phyloP scores from a whole-genome alignment of 805 yeast species.

The Ogataea kodamae region DNA sequence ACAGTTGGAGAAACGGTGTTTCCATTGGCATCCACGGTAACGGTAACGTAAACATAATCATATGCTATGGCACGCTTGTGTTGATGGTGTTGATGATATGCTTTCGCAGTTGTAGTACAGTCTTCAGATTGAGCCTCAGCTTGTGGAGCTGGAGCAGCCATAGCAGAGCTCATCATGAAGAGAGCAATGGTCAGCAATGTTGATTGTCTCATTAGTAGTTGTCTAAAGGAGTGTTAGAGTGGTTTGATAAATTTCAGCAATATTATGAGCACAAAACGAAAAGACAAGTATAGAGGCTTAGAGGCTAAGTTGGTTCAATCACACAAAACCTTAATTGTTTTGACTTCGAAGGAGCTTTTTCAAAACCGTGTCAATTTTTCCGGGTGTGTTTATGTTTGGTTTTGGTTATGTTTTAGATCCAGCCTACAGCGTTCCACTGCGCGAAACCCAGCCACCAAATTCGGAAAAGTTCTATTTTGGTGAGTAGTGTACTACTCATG shows the following conservation, averaged over 20 bases:
- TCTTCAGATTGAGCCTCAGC: constrained; percentile 38
- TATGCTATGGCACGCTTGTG: constrained; percentile 57
- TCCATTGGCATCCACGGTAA: constrained; percentile 49
- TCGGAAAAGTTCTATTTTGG: too few species aligned
- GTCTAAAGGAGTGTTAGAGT: constrained; percentile 12
- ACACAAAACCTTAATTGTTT: background rate
- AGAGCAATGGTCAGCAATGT: constrained; percentile 27
- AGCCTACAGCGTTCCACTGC: constrained; percentile 6
- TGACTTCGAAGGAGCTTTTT: constrained; percentile 1
- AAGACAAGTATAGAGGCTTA: background rate
- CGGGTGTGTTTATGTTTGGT: constrained; percentile 6
- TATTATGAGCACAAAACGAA: background rate
- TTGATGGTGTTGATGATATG: constrained; percentile 56
- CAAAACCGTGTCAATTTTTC: constrained; percentile 5
- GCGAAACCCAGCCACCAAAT: constrained; percentile 2
- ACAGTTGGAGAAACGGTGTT: constrained; percentile 38
- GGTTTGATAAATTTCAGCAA: background rate
- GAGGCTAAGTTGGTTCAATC: background rate
- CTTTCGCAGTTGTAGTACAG: constrained; percentile 38
- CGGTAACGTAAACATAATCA: constrained; percentile 47
- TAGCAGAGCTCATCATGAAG: constrained; percentile 22
- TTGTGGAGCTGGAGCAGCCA: constrained; percentile 32
- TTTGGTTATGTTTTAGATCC: constrained; percentile 7
- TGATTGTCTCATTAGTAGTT: constrained; percentile 23
- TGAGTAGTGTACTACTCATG: constrained; percentile 1